Conservation (phyloP, 1,284 basidiomycete genomes). For the Leccinum holopus region DNA sequence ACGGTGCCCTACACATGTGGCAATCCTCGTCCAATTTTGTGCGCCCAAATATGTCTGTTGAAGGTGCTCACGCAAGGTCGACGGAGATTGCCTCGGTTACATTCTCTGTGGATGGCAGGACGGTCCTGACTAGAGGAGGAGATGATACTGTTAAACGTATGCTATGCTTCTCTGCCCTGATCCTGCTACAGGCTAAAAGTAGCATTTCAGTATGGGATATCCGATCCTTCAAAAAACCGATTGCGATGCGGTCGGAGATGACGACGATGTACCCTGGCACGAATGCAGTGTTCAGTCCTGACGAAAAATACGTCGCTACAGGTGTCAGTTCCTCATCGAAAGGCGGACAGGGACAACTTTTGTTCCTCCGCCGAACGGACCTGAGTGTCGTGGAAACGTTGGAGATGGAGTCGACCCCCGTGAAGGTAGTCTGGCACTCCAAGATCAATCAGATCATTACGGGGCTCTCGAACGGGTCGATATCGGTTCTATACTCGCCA, state of each 20-base stretch:
- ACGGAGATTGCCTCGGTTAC: slow-evolving; percentile 82
- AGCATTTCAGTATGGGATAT: slow-evolving; percentile 84
- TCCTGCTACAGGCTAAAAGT: slow-evolving; percentile 6
- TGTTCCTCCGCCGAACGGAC: slow-evolving; percentile 70
- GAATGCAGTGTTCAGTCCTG: slow-evolving; percentile 91
- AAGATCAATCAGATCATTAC: slow-evolving; percentile 96
- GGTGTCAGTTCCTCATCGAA: slow-evolving; percentile 69
- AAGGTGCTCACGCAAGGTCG: slow-evolving; percentile 82
- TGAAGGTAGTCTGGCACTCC: slow-evolving; percentile 92
- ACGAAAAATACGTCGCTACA: slow-evolving; percentile 84
- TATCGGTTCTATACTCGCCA: slow-evolving; percentile 90
- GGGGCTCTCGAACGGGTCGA: slow-evolving; percentile 83
- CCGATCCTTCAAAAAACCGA: slow-evolving; percentile 82
- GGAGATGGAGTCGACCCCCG: slow-evolving; percentile 75
- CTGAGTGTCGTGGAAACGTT: slow-evolving; percentile 66
- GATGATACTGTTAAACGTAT: slow-evolving; percentile 93
- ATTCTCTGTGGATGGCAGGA: slow-evolving; percentile 82
- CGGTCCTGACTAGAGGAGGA: slow-evolving; percentile 82
- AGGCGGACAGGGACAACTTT: slow-evolving; percentile 66
- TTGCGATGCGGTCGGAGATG: slow-evolving; percentile 63
- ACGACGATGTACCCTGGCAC: slow-evolving; percentile 87
- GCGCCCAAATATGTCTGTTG: slow-evolving; percentile 81
- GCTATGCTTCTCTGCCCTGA: slow-evolving; percentile 35
- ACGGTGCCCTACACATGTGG: slow-evolving; percentile 95
- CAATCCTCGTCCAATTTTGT: slow-evolving; percentile 89